phyloP scores from a whole-genome alignment of 2,329 filamentous ascomycete species.

The Aspergillus jensenii region DNA sequence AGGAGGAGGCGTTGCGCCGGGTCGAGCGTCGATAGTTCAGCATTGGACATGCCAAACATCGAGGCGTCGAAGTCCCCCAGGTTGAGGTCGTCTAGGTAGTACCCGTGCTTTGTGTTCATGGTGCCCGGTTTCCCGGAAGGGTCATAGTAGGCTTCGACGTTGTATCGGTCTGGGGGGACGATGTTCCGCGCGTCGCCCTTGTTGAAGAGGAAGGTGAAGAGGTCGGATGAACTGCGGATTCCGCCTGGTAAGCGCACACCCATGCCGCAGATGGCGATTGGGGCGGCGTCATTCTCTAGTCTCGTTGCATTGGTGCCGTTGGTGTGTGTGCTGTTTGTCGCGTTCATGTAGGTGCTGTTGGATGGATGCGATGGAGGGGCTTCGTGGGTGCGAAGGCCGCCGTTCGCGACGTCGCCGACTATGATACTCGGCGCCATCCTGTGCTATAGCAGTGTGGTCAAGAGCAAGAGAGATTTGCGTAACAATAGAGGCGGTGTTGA shows the following conservation, averaged over 20 bases:
- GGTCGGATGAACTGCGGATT: conserved; percentile 11
- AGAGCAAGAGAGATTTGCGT: too few relatives aligned
- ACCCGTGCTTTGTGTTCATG: conserved; percentile 15
- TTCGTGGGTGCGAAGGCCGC: too few relatives aligned
- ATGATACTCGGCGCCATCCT: too few relatives aligned
- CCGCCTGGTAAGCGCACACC: conserved; percentile 21
- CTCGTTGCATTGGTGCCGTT: not conserved
- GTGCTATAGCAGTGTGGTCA: too few relatives aligned
- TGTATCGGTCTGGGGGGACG: conserved; percentile 25
- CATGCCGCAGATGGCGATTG: conserved; percentile 16
- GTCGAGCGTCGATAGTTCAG: conserved; percentile 27
- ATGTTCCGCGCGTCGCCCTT: conserved; percentile 16
- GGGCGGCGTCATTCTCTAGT: not conserved
- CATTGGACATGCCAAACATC: conserved; percentile 25
- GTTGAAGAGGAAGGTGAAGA: conserved; percentile 23
- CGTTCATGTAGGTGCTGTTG: too few relatives aligned
- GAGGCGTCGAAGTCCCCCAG: conserved; percentile 22
- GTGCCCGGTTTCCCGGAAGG: conserved; percentile 12
- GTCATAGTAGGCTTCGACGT: conserved; percentile 24
- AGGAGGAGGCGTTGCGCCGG: conserved; percentile 34
- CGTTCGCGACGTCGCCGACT: too few relatives aligned
- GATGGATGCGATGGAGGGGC: too few relatives aligned
- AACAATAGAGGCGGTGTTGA: too few relatives aligned
- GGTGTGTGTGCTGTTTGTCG: not conserved
- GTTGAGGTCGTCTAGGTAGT: conserved; percentile 31